phyloP scores from a whole-genome alignment of 306 rosid genomes.

The Sphenostylis stenocarpa region DNA sequence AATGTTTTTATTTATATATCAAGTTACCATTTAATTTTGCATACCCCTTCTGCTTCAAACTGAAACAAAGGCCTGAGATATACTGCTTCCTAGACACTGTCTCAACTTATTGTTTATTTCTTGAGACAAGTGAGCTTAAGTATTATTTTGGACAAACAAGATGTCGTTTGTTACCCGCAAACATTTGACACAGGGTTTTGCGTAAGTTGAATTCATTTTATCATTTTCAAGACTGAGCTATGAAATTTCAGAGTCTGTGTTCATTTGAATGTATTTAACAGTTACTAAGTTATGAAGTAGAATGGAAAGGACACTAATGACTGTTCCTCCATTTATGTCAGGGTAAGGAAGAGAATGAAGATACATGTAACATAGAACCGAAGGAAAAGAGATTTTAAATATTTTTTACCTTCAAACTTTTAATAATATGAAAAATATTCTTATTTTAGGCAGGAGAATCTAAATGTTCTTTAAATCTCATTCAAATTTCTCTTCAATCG shows the following conservation, averaged over 20 bases:
- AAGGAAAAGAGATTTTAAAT: not conserved
- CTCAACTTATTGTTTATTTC: constrained; percentile 26
- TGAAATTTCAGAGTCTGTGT: constrained; percentile 13
- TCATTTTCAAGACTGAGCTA: not conserved
- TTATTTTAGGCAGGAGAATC: not conserved
- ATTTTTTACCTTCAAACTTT: not conserved
- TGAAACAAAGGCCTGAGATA: not conserved
- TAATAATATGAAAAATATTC: not conserved
- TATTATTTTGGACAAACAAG: constrained; percentile 26
- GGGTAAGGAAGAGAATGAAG: not conserved
- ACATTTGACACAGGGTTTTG: not conserved
- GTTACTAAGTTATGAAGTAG: not conserved
- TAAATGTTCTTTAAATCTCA: not conserved
- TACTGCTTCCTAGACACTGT: not conserved
- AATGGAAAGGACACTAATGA: constrained; percentile 13
- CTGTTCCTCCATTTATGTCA: not conserved
- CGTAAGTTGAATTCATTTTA: not conserved
- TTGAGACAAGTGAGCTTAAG: not conserved
- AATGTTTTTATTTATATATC: not conserved
- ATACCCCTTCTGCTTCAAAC: not conserved
- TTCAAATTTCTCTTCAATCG: not conserved
- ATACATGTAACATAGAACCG: not conserved
- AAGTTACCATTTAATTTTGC: constrained; percentile 1
- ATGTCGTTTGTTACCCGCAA: not conserved
- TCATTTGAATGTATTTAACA: constrained; percentile 14